Evolutionary conservation across 805 yeast genomes (phyloP).

Genomic region (Yamadazyma kitorensis): DNA sequence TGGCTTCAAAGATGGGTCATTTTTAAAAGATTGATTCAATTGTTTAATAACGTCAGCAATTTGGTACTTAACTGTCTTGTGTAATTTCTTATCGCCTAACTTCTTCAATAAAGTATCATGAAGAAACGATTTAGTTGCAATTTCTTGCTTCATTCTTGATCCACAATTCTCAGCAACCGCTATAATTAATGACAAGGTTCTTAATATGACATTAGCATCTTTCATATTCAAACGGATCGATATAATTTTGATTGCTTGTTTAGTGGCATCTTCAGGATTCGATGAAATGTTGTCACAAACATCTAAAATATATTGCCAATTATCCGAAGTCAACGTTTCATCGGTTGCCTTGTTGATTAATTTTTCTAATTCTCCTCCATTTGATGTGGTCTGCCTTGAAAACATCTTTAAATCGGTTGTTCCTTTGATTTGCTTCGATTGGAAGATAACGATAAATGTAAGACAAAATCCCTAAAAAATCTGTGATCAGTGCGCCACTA

Average conservation of each 20-base stretch:
- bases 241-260: conserved; percentile 26
- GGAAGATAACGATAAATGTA: no score
- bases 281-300: conserved; percentile 37
- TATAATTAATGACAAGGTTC: conserved; percentile 34
- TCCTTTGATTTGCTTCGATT: not conserved
- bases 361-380: conserved; percentile 9
- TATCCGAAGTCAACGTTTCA: conserved; percentile 38
- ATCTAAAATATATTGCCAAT: conserved; percentile 44
- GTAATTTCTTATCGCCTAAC: conserved; percentile 57
- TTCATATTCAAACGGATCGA: conserved; percentile 22
- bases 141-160: conserved; percentile 42
- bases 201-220: conserved; percentile 41
- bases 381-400: conserved; percentile 2
- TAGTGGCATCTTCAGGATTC: conserved; percentile 37
- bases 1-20: conserved; percentile 74
- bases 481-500: no score
- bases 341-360: conserved; percentile 39
- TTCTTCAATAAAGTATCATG: conserved; percentile 33
- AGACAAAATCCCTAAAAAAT: no score
- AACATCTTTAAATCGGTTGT: no score
- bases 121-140: conserved; percentile 36
- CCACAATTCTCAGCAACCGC: conserved; percentile 46
- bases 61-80: conserved; percentile 61
- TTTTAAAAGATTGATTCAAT: conserved; percentile 58
- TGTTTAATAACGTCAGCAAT: conserved; percentile 68